A percentile compares a stretch with the other conserved stretches of the same genome.
Evolutionary conservation across 768 basidiomycete species (phyloP).

Genomic region (Trametes gibbosa): DNA sequence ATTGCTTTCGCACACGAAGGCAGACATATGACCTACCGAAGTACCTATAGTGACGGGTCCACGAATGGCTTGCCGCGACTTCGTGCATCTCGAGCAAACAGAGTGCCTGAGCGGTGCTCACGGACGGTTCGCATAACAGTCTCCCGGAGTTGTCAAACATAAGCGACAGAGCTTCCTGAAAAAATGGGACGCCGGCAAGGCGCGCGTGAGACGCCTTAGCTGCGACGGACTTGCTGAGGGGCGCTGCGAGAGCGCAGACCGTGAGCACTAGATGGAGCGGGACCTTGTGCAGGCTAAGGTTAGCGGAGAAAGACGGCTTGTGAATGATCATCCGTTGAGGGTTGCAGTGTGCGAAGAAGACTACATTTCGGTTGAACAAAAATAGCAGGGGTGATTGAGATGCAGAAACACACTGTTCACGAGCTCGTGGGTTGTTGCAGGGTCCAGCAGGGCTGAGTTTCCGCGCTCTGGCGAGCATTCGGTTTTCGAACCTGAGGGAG

Average conservation of each 20-base stretch:
- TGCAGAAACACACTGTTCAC: conserved; percentile 58
- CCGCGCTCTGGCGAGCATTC: conserved; percentile 33
- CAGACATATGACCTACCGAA: conserved; percentile 40
- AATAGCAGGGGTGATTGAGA: neutral
- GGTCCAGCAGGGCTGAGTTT: conserved; percentile 48
- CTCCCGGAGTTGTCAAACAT: conserved; percentile 73
- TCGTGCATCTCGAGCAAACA: conserved; percentile 69
- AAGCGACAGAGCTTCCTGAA: conserved; percentile 57
- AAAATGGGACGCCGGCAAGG: conserved; percentile 37
- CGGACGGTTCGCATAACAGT: conserved; percentile 57
- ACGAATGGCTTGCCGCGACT: conserved; percentile 30
- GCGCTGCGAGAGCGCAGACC: conserved; percentile 76
- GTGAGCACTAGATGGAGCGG: conserved; percentile 71
- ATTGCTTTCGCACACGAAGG: neutral
- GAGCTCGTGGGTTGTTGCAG: conserved; percentile 65
- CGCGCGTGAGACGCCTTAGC: conserved; percentile 49
- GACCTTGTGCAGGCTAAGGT: conserved; percentile 63
- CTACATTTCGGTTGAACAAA: conserved; percentile 36
- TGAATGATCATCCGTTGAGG: conserved; percentile 76
- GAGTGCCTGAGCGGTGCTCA: conserved; percentile 74
- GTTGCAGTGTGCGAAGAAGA: conserved; percentile 81
- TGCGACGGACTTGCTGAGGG: conserved; percentile 64
- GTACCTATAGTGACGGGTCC: conserved; percentile 37
- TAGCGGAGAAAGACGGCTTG: conserved; percentile 70
- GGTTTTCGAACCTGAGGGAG: conserved; percentile 7